These are phyloP conservation scores for Trametes coccinea DNA, from an alignment of 768 basidiomycete species.

Conservation along the genomic window DNA sequence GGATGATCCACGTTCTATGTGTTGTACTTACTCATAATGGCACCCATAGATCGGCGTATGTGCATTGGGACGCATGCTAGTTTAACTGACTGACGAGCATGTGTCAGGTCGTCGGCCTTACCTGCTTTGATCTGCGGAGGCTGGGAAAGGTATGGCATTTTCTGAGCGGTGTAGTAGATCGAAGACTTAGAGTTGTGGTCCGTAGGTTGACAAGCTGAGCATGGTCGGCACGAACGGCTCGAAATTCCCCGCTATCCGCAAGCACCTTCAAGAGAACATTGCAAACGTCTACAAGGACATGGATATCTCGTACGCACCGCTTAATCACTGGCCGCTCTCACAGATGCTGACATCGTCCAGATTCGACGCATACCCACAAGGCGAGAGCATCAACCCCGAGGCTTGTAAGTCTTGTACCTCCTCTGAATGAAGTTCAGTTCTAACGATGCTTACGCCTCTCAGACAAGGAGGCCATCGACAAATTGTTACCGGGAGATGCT, in stretches of 20 bases:
- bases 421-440: background rate
- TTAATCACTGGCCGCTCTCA: background rate
- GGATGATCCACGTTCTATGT: constrained; percentile 8
- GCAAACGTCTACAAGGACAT: constrained; percentile 83
- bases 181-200: too few species aligned
- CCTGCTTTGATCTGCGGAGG: constrained; percentile 86
- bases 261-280: constrained; percentile 82
- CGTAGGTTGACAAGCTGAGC: constrained; percentile 65
- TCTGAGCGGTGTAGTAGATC: too few species aligned
- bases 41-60: constrained; percentile 64
- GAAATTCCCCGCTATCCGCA: constrained; percentile 84
- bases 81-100: background rate
- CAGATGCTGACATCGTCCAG: constrained; percentile 35
- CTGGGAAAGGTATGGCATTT: constrained; percentile 60
- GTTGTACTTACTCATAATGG: background rate
- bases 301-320: constrained; percentile 65
- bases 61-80: constrained; percentile 30
- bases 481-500: constrained; percentile 79
- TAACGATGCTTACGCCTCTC: background rate
- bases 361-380: constrained; percentile 80
- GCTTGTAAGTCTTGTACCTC: constrained; percentile 61
- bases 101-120: constrained; percentile 80
- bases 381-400: constrained; percentile 65
- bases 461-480: constrained; percentile 84
- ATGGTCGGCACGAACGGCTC: constrained; percentile 91